A percentile compares a stretch with the other conserved stretches of the same genome.
These are phyloP conservation scores for Logfia minima DNA, from an alignment of 129 eudicot species.

Conservation along the genomic window DNA sequence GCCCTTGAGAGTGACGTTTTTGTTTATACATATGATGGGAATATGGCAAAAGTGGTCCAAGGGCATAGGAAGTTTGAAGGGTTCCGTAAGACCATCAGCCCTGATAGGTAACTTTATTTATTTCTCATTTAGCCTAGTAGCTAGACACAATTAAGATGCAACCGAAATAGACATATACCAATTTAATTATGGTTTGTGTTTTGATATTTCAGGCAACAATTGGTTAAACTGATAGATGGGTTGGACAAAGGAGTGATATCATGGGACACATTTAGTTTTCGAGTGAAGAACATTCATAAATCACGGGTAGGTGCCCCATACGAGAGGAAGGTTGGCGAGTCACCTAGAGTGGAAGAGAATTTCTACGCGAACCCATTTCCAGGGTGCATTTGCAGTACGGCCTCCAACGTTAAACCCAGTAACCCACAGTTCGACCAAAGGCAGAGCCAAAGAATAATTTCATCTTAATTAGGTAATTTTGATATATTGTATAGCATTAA, in stretches of 20 bases:
- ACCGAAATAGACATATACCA: too few relatives aligned
- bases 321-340: slow-evolving; percentile 48
- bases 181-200: neutral
- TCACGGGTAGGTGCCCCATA: slow-evolving; percentile 69
- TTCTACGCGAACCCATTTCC: slow-evolving; percentile 94
- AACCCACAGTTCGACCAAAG: slow-evolving; percentile 3
- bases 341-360: slow-evolving; percentile 72
- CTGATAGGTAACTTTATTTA: slow-evolving; percentile 37
- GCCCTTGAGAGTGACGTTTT: slow-evolving; percentile 90
- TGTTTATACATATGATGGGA: slow-evolving; percentile 90
- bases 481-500: slow-evolving; percentile 19
- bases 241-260: slow-evolving; percentile 57
- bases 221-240: slow-evolving; percentile 62
- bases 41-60: slow-evolving; percentile 98
- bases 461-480: slow-evolving; percentile 15
- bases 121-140: too few relatives aligned
- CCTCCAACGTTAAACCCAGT: slow-evolving; percentile 20
- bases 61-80: slow-evolving; percentile 94
- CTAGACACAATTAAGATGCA: too few relatives aligned
- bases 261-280: slow-evolving; percentile 65
- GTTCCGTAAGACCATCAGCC: slow-evolving; percentile 81
- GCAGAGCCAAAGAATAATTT: slow-evolving; percentile 21
- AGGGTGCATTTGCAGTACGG: slow-evolving; percentile 61
- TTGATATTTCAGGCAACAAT: slow-evolving; percentile 50
- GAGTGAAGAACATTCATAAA: slow-evolving; percentile 54